A percentile compares a stretch with the other conserved stretches of the same genome.
These are phyloP conservation scores for Arbutus unedo DNA, from an alignment of 148 eudicot genomes.

Conservation along the genomic window DNA sequence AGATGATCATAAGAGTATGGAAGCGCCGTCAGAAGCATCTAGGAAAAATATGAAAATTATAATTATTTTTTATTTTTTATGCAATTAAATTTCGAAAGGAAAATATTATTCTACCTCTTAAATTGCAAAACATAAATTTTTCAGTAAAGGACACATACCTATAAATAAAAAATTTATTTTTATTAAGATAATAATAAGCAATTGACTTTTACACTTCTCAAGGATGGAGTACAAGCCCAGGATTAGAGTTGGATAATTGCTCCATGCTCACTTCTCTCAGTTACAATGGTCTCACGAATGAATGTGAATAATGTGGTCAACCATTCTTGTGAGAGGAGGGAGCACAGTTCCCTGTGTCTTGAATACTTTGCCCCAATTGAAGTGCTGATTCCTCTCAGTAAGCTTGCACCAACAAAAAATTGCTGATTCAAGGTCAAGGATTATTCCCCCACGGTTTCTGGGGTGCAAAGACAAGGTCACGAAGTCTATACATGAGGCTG, in stretches of 20 bases:
- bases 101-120: no score
- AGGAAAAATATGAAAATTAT: no score
- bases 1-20: no score
- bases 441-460: not conserved
- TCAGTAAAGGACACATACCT: no score
- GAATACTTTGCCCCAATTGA: not conserved
- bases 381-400: not conserved
- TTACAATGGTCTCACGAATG: not conserved
- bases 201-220: not conserved
- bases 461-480: not conserved
- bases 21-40: no score
- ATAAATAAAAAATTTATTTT: no score
- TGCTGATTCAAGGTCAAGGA: not conserved
- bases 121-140: no score
- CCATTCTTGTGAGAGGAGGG: not conserved
- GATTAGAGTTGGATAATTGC: not conserved
- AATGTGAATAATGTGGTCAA: not conserved
- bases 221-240: not conserved
- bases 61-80: no score
- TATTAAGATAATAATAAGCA: no score
- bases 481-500: slow-evolving; percentile 1
- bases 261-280: not conserved
- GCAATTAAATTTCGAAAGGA: no score
- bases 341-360: not conserved
- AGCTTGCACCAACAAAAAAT: not conserved